Evolutionary conservation across 2,329 filamentous ascomycete species (phyloP), one percentile per base, ranked within the genome.

Genomic region (Ophiocordyceps camponoti-rufipedis): DNA sequence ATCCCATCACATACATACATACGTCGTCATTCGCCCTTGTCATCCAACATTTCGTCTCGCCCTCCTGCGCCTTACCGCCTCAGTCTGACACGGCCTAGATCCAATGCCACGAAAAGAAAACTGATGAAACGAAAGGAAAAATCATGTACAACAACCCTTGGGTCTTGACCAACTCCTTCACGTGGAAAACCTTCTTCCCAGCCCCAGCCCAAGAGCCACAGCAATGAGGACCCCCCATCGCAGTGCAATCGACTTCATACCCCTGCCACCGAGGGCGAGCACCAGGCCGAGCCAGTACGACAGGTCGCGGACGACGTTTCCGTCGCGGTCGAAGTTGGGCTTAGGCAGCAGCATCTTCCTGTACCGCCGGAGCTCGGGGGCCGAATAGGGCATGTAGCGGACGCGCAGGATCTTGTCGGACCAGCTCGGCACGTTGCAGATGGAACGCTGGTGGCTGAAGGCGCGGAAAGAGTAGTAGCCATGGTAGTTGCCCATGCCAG

Each of bases 341-440:
- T 65, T 70, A 50, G 56, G 47, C 18, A 54, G 52, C 44, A 65
- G 64, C 51, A 74, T 57, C 41, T 60, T 57, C 43, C 64, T 53
- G 49, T 72, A 61, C 43, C 67, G 61, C 41, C 62, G 58, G 47
- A 76, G 63, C 49, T 72, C 60, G 14, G 53, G 55, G 53, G 58
- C 58, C 33, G 63, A 61, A 60, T 78, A 81, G 3, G 78, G 78
- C 64, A 78, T 73, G 63, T 82, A 82, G 49, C 85, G 74, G 45
- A 85, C 68, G 48, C 73, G 70, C 52, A 89, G 65, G 48, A 86
- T 56, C 38, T 63, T 50, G 29, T 66, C 63, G 33, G 57, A 51
- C 64, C 63, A 66, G 47, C 45, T 48, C 6, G 64, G 64, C 6
- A 62, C 54, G 41, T 58, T 51, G 44, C 61, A 56, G 33, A 66